Base-by-base conservation (phyloP, 2,329 filamentous ascomycete species). In the Fusarium papillatum region DNA sequence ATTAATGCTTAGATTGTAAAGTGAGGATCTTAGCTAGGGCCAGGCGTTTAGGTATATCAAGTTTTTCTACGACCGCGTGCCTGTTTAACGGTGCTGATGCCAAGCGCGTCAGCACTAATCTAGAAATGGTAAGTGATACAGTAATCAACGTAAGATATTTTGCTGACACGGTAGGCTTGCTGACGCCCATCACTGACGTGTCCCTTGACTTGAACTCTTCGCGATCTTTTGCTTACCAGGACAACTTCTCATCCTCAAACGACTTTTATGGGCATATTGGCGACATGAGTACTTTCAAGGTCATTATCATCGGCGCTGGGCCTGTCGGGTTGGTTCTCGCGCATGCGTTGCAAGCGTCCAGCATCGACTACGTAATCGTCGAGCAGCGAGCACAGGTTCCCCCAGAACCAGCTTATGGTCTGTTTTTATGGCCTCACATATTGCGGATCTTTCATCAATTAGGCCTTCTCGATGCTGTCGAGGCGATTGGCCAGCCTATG, bases 401-500 rank as follows among this genome's bases (percentile, higher is more conserved):
- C 1, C 72, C 71, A 0, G 72, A 74, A 1, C 71, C 72, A 8
- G 62, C 72, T 64, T 74, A 74, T 6, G 72, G 71, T 1, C 24
- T 74, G 0, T 74, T 74, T 3, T 4, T 74, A 9, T 74, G 72
- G 72, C 72, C 72, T 36, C 72, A 74, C 2, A 72, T 72, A 6
- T 60, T 72, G 59, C 31, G 72, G 11, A 72, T 68, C 1, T 68
- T 74, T 2, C 68, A 74, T 4, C 72, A 74, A 10, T 8, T 74
- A 4, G 72, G 63, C 0, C 16, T 74, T 10, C 71, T 71, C 1
- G 71, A 74, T 4, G 43, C 13, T 5, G 55, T 72, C 0, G 7
- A 17, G 6, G 68, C 72, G 2, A 22, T 74, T 16, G 60, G 59
- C 1, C 71, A 74, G 13, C 57, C 71, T 1, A 74, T 74, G 72